Evolutionary conservation across 495 filamentous ascomycete species (phyloP).

Genomic region (Pseudevernia furfuracea): DNA sequence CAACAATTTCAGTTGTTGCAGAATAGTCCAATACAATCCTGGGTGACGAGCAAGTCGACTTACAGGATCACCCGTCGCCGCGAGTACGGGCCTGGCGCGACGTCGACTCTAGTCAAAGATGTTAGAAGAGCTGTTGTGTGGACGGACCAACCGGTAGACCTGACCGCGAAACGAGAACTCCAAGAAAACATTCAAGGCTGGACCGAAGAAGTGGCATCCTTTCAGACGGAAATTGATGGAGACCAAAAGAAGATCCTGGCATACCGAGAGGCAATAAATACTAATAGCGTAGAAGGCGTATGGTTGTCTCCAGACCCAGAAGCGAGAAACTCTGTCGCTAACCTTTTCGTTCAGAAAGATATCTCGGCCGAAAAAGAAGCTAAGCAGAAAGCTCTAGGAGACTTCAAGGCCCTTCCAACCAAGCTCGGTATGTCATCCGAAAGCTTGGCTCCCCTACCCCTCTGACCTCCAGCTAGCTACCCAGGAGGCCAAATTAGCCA

Average conservation of each 20-base stretch:
- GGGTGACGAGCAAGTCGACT: conserved; percentile 51
- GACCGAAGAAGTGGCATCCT: conserved; percentile 36
- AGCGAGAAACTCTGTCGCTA: conserved; percentile 19
- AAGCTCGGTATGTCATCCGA: conserved; percentile 53
- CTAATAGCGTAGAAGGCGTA: conserved; percentile 37
- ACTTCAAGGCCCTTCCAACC: conserved; percentile 59
- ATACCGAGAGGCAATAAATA: conserved; percentile 16
- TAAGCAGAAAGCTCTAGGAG: conserved; percentile 52
- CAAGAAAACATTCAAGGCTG: conserved; percentile 38
- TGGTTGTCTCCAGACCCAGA: neutral
- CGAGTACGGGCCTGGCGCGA: conserved; percentile 66
- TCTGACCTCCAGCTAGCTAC: conserved; percentile 34
- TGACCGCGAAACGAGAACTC: conserved; percentile 46
- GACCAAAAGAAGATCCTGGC: conserved; percentile 24
- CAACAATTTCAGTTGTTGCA: conserved; percentile 55
- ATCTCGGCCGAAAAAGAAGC: conserved; percentile 46
- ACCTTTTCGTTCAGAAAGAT: conserved; percentile 30
- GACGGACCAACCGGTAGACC: conserved; percentile 70
- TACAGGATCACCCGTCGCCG: conserved; percentile 56
- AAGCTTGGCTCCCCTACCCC: neutral
- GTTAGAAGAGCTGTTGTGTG: conserved; percentile 55
- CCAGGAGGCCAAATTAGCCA: conserved; percentile 45
- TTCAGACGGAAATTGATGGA: conserved; percentile 31
- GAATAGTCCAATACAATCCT: conserved; percentile 45
- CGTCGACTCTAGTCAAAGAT: conserved; percentile 52